Base-by-base conservation (phyloP, 1,139 yeast genomes). In the Suhomyces choctaworum region DNA sequence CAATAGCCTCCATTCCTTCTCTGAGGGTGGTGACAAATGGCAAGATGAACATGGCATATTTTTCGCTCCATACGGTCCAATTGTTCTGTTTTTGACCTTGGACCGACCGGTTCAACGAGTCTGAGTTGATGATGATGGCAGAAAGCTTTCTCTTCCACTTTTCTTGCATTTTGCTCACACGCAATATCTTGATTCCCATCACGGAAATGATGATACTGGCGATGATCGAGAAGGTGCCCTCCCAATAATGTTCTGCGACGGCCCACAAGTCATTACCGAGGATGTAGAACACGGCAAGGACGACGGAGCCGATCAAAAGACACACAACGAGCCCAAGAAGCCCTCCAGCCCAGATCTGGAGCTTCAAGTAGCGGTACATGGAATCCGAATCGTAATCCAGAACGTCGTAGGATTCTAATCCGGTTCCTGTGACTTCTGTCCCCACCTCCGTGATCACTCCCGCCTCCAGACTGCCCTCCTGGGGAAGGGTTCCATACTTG, bases 91-190 rank as follows among this genome's bases (percentile, higher is more conserved):
- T 25, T 8, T 6, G 9, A 9, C n/a, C 25, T 7, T 16, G 13
- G 13, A 15, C 21, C 6, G 46, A 44, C n/a, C 24, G 35, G 14
- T 33, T 39, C 27, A 43, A 29, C 3, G 41, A 32, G 16, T 44
- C 36, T 3, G 39, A 38, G 11, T 31, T 35, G 10, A 27, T 25
- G 9, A 48, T 32, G 3, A 45, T 20, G 5, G 27, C 22, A 14
- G 51, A 37, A 27, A 86, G 72, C 59, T 85, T 86, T 38, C 76
- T 63, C 51, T 84, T 78, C 97, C 97, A 89, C 61, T 88, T 88
- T 42, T 78, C 79, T 62, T 86, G 87, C 88, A 88, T 78, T 54
- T 84, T 82, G 39, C 58, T 66, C 16, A 70, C 71, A 23, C 75
- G 51, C 22, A 70, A 54, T 10, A 70, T 65, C 37, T 69, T 67